A percentile compares a stretch with the other conserved stretches of the same genome.
Evolutionary conservation across 2,329 filamentous ascomycete species (phyloP).

Genomic region (Ambrosiella xylebori): DNA sequence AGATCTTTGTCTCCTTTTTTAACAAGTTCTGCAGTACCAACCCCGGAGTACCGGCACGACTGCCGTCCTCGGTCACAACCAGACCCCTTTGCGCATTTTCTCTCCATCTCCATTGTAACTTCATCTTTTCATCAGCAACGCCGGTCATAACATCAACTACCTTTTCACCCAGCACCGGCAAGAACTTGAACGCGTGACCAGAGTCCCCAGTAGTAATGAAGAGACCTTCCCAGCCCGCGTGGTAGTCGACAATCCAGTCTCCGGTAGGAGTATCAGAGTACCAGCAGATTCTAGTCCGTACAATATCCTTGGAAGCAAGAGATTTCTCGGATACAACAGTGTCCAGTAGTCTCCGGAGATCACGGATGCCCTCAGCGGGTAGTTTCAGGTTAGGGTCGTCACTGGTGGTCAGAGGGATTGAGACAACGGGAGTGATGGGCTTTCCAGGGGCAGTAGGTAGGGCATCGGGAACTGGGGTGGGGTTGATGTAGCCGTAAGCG

Average conservation of each 20-base stretch:
- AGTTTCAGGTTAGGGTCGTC: constrained; percentile 29
- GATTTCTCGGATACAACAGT: constrained; percentile 35
- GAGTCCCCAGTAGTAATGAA: constrained; percentile 47
- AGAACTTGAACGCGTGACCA: constrained; percentile 52
- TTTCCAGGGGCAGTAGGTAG: constrained; percentile 18
- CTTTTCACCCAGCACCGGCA: constrained; percentile 47
- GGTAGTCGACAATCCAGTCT: constrained; percentile 55
- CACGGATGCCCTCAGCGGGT: constrained; percentile 41
- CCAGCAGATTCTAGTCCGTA: constrained; percentile 51
- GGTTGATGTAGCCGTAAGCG: constrained; percentile 49
- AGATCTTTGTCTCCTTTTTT: constrained; percentile 13
- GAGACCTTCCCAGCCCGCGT: constrained; percentile 40
- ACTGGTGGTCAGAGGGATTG: constrained; percentile 21
- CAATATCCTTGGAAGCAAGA: constrained; percentile 42
- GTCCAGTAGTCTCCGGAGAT: constrained; percentile 42
- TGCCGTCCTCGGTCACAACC: constrained; percentile 26
- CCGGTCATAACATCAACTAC: constrained; percentile 38
- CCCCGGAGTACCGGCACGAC: constrained; percentile 25
- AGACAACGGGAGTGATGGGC: constrained; percentile 16
- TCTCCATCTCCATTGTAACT: constrained; percentile 47
- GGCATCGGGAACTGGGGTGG: constrained; percentile 22
- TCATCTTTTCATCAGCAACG: constrained; percentile 31
- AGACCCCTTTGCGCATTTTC: constrained; percentile 16
- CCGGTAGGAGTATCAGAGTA: constrained; percentile 57
- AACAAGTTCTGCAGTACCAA: constrained; percentile 23